Evolutionary conservation across 2,329 filamentous ascomycete species (phyloP), one percentile per base, ranked within the genome.

Genomic region (Trichoderma simmonsii): DNA sequence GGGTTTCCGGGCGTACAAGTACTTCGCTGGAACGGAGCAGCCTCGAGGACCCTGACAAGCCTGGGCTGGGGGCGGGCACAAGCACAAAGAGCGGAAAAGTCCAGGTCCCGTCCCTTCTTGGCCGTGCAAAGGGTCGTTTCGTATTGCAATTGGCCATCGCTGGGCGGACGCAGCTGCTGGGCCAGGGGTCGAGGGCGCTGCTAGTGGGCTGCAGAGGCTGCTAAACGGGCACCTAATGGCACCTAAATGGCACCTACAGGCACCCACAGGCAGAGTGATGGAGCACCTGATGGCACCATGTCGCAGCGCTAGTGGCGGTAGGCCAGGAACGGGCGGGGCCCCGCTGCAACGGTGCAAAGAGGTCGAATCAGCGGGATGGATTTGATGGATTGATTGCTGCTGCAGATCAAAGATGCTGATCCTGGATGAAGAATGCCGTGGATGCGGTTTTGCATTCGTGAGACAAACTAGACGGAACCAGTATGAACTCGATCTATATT

Each of bases 271-370:
- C 56, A 59, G 28, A 18, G 57, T 8, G 28, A 32, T 32, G 18
- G 57, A 32, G 69, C 68, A 28, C 43, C 30, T 36, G 28, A 67
- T 48, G 30, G 39, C 64, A 56, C 70, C 51, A 48, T 72, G 70
- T 56, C 39, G 64, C 70, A 36, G 70, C 70, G 64, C 70, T 72
- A 72, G 70, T 57, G 70, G 70, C 56, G 70, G 64, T 69, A 68
- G 70, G 54, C 64, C 63, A 72, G 64, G 70, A 62, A 72, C 70
- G 57, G 62, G 62, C 62, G 61, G 59, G 70, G 70, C 70, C 64
- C 60, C 61, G 57, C 70, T 72, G 64, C 64, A 63, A 68, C 48
- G 48, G 21, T 24, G 9, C 11, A 54, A 24, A 21, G n/a, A 21
- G 43, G 43, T 54, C 21, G n/a, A 54, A 54, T 43, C 43, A 51